A percentile compares a stretch with the other conserved stretches of the same genome.
phyloP scores from a whole-genome alignment of 1,284 basidiomycete genomes.

The Ustilago loliicola region DNA sequence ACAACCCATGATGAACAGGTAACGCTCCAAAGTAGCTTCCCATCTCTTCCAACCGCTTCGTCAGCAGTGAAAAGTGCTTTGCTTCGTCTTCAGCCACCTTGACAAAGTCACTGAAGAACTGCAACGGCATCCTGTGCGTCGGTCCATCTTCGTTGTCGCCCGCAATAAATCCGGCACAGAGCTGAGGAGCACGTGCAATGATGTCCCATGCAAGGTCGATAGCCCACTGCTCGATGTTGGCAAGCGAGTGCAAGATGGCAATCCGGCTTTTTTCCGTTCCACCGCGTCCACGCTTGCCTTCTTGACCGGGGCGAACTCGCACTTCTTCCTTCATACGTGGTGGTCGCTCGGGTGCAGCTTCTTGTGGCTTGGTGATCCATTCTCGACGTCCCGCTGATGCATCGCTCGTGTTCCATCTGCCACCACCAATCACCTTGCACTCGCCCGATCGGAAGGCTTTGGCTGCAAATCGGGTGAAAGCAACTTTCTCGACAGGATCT shows the following conservation, averaged over 20 bases:
- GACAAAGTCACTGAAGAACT: constrained; percentile 70
- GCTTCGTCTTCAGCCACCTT: constrained; percentile 81
- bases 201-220: constrained; percentile 74
- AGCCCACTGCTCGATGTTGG: constrained; percentile 93
- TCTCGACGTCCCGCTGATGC: constrained; percentile 15
- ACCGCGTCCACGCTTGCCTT: constrained; percentile 75
- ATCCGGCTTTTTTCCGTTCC: constrained; percentile 78
- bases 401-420: constrained; percentile 41
- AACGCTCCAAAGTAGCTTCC: constrained; percentile 80
- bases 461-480: constrained; percentile 79
- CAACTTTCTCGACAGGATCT: constrained; percentile 79
- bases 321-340: constrained; percentile 74
- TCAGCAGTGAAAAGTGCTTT: constrained; percentile 76
- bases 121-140: constrained; percentile 56
- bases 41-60: constrained; percentile 74
- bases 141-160: constrained; percentile 27
- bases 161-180: constrained; percentile 51
- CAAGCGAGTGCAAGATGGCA: constrained; percentile 83
- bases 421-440: constrained; percentile 76
- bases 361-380: constrained; percentile 49
- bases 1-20: constrained; percentile 74
- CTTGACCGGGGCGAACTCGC: constrained; percentile 77
- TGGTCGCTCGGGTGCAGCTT: constrained; percentile 78
- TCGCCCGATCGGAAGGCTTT: constrained; percentile 79
- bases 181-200: constrained; percentile 76